Evolutionary conservation across 257 asterid genomes (phyloP).

Genomic region (Solanum okadae): DNA sequence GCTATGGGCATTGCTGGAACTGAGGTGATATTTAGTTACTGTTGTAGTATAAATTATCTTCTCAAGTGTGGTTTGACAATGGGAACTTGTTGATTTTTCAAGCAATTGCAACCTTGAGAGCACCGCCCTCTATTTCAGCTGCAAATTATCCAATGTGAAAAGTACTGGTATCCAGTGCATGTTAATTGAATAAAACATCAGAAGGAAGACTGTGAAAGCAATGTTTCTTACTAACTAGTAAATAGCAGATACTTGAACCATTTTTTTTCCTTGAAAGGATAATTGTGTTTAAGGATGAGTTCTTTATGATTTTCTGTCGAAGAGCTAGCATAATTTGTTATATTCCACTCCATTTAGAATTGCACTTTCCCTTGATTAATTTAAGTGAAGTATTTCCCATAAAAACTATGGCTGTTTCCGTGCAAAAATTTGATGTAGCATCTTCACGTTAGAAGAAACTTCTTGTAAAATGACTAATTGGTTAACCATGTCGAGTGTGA

Average conservation of each 20-base stretch:
- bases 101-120: not conserved
- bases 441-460: not conserved
- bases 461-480: not conserved
- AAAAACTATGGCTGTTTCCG: not conserved
- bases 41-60: not conserved
- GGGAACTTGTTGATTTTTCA: not conserved
- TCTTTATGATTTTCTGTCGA: not conserved
- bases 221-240: not conserved
- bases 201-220: not conserved
- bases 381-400: not conserved
- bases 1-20: constrained; percentile 97
- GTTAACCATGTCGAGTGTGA: not conserved
- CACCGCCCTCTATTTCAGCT: not conserved
- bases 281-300: not conserved
- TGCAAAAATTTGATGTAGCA: not conserved
- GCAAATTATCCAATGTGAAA: not conserved
- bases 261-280: not conserved
- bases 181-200: not conserved
- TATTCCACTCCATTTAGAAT: not conserved
- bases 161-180: not conserved
- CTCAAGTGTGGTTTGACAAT: not conserved
- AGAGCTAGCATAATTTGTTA: not conserved
- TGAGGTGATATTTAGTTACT: constrained; percentile 42
- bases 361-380: not conserved
- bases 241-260: not conserved